Base-by-base conservation (phyloP, 192 early-diverging fungal species). In the Spizellomyces punctatus region DNA sequence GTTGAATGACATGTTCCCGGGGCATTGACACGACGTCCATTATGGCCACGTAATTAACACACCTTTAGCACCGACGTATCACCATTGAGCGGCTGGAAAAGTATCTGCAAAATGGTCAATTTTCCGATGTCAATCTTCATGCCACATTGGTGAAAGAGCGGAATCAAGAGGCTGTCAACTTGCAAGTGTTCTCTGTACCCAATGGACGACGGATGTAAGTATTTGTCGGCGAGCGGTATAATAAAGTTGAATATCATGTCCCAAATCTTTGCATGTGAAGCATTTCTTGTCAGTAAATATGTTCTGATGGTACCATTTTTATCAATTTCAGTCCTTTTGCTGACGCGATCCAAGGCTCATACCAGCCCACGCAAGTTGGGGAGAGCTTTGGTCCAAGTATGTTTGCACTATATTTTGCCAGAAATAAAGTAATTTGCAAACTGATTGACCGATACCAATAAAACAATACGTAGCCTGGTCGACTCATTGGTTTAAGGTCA, bases 321-420 rank as follows among this genome's bases (percentile, higher is more conserved):
- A 8, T 4, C 46, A 65, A 65, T 47, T 19, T 61, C n/a, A 82
- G 81, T 43, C 41, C 92, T 0, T 95, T 95, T 70, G 75, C 84
- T 22, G 87, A 94, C 50, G 94, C 94, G 10, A 73, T 91, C 43
- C 84, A 87, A 68, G 87, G 88, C 36, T 63, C 85, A 47, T 99
- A 88, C 66, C 73, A 74, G 63, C 83, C 90, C 2, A 85, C 91
- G 10, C 64, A 87, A 9, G 75, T 90, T 3, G 98, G 95, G 5
- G 88, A 90, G 22, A 73, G 44, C 55, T 93, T 95, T 81, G 94
- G 94, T 44, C 96, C 94, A 19, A 92, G 91, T 61, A 54, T 14
- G 70, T 47, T 49, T 46, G 14, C n/a, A 16, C 27, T 36, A 36
- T 36, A 36, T 2, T 36, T 36, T 36, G 27, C 27, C 27, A 36